Evolutionary conservation across 2,329 filamentous ascomycete species (phyloP), one percentile per base, ranked within the genome.

Genomic region (Arachnomyces sp.): DNA sequence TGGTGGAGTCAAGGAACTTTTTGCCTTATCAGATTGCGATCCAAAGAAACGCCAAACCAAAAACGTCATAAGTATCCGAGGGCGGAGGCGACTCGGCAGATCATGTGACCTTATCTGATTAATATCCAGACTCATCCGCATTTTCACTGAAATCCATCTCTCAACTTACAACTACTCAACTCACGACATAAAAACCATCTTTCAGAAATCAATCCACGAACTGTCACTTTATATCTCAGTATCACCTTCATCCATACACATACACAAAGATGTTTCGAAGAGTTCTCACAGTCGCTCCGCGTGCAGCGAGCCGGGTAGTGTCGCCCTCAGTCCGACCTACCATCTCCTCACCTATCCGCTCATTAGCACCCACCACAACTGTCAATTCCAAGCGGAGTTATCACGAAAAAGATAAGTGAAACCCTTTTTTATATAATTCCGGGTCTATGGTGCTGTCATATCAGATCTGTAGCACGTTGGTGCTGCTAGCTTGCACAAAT

Each of bases 381-480:
- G 48, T 54, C 43, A 49, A 56, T 50, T 53, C 61, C 43, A 57
- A 67, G 61, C 63, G 77, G 52, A 65, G 65, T 48, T 82, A 82
- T 59, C 78, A 82, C 56, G 78, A 82, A 63, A 82, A 82, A 73
- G 78, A 75, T 75, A 68, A 66, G 72, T 72, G 28, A 28, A 43
- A 40, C 40, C 44, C 43, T n/a, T 43, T 52, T 43, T 47, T 12
- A 11, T 30, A n/a, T n/a, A n/a, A n/a, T n/a, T n/a, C 12, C 52
- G 18, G 28, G 21, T 31, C 28, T 15, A 36, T n/a, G n/a, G n/a
- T n/a, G 44, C 8, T 7, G 17, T 9, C 7, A 14, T 13, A 9
- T 28, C 32, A 30, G 28, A 15, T 30, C 6, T 16, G n/a, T 15
- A 11, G 28, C 9, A 30, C 9, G 3, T 4, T 31, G 39, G 34